These are phyloP conservation scores for Rhizophlyctis rosea DNA, from an alignment of 192 early-diverging fungal genomes.

Conservation along the genomic window DNA sequence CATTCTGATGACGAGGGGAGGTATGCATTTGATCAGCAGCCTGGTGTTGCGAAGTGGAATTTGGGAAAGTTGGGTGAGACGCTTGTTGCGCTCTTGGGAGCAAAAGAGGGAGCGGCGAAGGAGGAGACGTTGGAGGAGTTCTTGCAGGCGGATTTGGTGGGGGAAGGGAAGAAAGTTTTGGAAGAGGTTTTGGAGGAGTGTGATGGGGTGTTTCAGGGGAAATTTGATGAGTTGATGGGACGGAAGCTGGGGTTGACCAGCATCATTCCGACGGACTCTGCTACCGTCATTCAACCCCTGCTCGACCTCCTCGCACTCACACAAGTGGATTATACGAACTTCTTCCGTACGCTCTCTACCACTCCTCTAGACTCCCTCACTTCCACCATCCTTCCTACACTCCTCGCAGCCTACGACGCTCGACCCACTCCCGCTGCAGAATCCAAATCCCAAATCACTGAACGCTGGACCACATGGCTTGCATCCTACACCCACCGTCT, in stretches of 20 bases:
- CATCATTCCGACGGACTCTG: slow-evolving; percentile 40
- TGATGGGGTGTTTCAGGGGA: slow-evolving; percentile 40
- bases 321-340: slow-evolving; percentile 68
- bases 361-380: not conserved
- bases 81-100: slow-evolving; percentile 50
- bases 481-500: slow-evolving; percentile 1
- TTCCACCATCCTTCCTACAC: too few species aligned
- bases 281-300: slow-evolving; percentile 59
- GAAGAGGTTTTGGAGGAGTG: slow-evolving; percentile 51
- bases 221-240: slow-evolving; percentile 58
- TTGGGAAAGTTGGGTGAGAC: slow-evolving; percentile 62
- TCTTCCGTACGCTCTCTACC: slow-evolving; percentile 61
- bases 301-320: slow-evolving; percentile 63
- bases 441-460: not conserved
- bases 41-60: slow-evolving; percentile 77
- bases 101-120: slow-evolving; percentile 29
- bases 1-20: slow-evolving; percentile 44
- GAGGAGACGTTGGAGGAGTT: slow-evolving; percentile 3
- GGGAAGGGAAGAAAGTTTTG: slow-evolving; percentile 34
- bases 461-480: slow-evolving; percentile 14
- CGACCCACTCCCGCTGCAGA: not conserved
- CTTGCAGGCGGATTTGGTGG: slow-evolving; percentile 8
- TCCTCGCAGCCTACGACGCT: slow-evolving; percentile 12
- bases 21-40: slow-evolving; percentile 73
- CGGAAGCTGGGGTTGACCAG: slow-evolving; percentile 35